Evolutionary conservation across 2,329 filamentous ascomycete genomes (phyloP).

Genomic region (Ciborinia camelliae): DNA sequence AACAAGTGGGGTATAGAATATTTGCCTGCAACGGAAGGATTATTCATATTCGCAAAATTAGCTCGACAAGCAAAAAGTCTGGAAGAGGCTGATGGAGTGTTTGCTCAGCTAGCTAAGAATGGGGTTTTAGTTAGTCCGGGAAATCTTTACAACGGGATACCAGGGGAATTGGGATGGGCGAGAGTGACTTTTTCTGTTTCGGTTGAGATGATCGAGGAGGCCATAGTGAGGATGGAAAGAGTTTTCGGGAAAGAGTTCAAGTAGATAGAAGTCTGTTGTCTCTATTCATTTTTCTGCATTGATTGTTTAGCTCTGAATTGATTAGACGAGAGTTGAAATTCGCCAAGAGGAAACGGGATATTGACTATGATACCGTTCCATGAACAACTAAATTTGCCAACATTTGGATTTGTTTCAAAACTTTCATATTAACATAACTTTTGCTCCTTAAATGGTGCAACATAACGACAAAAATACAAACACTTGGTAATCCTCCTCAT

Average conservation of each 20-base stretch:
- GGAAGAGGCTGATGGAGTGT: not conserved
- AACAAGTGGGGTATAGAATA: constrained; percentile 3
- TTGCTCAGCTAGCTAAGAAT: not conserved
- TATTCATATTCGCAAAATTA: not conserved
- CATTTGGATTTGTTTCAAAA: too few species aligned
- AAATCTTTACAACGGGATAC: not conserved
- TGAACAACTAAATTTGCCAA: too few species aligned
- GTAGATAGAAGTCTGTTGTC: not conserved
- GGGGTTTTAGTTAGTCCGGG: not conserved
- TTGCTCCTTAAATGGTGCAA: not conserved
- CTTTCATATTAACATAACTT: too few species aligned
- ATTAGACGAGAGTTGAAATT: not conserved
- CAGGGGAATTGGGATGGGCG: not conserved
- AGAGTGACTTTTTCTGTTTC: not conserved
- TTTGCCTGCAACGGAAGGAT: not conserved
- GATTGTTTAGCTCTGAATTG: not conserved
- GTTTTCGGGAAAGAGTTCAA: not conserved
- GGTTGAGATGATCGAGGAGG: not conserved
- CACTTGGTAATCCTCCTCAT: not conserved
- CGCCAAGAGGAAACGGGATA: not conserved
- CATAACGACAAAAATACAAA: not conserved
- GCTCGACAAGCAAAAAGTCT: not conserved
- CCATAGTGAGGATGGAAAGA: not conserved
- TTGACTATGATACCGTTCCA: not conserved
- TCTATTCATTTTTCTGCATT: not conserved